Conservation (phyloP, 306 rosid species). For the Lagenaria siceraria region DNA sequence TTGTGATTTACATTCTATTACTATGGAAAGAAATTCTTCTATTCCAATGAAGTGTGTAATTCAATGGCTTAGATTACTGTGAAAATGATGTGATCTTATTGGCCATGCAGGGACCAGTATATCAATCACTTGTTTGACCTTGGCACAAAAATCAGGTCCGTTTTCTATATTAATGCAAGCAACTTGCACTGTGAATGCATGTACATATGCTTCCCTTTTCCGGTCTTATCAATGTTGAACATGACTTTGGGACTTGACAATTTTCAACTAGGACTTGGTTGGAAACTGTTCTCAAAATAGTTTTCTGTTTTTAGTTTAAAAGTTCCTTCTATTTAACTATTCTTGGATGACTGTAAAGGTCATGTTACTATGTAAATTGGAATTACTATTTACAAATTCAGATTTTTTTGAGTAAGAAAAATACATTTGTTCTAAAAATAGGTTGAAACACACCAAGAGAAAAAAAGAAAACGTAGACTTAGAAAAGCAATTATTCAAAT, state of each 20-base stretch:
- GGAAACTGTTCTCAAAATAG: not conserved
- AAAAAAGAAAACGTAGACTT: not conserved
- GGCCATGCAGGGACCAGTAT: slow-evolving; percentile 43
- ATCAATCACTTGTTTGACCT: slow-evolving; percentile 39
- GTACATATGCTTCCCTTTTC: not conserved
- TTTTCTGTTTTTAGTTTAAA: not conserved
- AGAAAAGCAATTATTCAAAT: not conserved
- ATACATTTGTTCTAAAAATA: not conserved
- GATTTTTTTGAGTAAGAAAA: not conserved
- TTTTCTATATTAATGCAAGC: not conserved
- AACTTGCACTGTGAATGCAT: not conserved
- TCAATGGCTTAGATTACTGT: not conserved
- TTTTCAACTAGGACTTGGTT: not conserved
- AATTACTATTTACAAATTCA: not conserved
- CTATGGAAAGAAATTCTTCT: not conserved
- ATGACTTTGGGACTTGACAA: not conserved
- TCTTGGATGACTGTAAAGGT: not conserved
- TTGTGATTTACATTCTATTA: slow-evolving; percentile 5
- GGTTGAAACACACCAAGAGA: not conserved
- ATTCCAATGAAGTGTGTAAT: not conserved
- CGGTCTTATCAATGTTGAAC: not conserved
- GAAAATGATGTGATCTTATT: not conserved
- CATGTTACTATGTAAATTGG: not conserved
- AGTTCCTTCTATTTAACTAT: not conserved
- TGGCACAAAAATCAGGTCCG: slow-evolving; percentile 52